Conservation (phyloP, 805 yeast genomes). For the Candida koratica region DNA sequence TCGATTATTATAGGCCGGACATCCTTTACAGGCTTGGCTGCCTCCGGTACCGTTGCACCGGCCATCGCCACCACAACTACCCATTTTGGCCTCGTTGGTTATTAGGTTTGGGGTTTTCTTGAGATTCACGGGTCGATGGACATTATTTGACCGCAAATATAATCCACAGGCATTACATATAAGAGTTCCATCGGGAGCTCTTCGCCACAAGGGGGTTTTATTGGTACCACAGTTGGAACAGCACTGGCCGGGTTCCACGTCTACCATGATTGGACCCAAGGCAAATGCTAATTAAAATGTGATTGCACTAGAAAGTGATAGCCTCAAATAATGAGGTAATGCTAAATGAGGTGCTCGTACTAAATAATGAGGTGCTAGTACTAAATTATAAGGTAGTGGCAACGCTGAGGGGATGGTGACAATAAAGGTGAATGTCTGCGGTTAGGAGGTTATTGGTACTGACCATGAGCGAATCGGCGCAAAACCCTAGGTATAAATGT, state of each 20-base stretch:
- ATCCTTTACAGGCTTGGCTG: conserved; percentile 69
- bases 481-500: too few relatives aligned
- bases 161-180: conserved; percentile 61
- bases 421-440: too few relatives aligned
- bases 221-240: conserved; percentile 55
- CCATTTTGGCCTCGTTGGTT: conserved; percentile 37
- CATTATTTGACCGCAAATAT: conserved; percentile 54
- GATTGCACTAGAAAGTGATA: too few relatives aligned
- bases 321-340: too few relatives aligned
- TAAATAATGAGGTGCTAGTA: too few relatives aligned
- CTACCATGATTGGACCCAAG: conserved; percentile 5
- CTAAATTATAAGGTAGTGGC: too few relatives aligned
- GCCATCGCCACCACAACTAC: conserved; percentile 72
- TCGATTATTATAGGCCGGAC: conserved; percentile 80
- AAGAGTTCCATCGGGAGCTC: conserved; percentile 53
- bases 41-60: conserved; percentile 89
- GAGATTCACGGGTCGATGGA: conserved; percentile 62
- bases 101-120: conserved; percentile 55
- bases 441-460: too few relatives aligned
- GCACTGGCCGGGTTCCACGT: conserved; percentile 33
- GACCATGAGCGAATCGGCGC: too few relatives aligned
- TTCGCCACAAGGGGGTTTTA: conserved; percentile 56
- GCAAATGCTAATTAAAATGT: too few relatives aligned
- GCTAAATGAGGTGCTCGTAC: too few relatives aligned
- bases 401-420: too few relatives aligned